A percentile compares a stretch with the other conserved stretches of the same genome.
Evolutionary conservation across 1,139 yeast genomes (phyloP).

Genomic region (Nakaseomyces glabratus): DNA sequence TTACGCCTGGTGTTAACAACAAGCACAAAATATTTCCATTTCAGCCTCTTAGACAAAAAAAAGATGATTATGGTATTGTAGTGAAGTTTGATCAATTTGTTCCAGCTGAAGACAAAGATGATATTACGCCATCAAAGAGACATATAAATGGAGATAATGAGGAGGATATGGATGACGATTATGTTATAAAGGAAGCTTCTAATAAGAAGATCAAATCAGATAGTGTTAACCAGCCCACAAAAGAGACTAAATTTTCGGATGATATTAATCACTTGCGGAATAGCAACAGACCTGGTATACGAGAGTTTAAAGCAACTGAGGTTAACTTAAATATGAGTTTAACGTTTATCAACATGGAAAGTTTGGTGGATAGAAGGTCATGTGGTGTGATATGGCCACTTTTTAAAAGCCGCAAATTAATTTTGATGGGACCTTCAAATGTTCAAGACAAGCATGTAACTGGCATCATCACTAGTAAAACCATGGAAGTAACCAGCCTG

Average conservation of each 20-base stretch:
- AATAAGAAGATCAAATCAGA: constrained; percentile 14
- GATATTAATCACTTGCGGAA: constrained; percentile 50
- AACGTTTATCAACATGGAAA: constrained; percentile 73
- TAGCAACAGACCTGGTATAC: constrained; percentile 40
- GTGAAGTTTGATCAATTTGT: constrained; percentile 48
- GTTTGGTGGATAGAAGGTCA: constrained; percentile 78
- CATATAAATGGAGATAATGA: constrained; percentile 10
- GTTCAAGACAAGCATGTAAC: constrained; percentile 19
- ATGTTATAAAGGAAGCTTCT: constrained; percentile 18
- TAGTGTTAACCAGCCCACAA: constrained; percentile 15
- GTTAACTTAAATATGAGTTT: constrained; percentile 59
- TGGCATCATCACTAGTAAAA: constrained; percentile 22
- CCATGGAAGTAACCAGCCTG: constrained; percentile 32
- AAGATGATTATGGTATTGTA: constrained; percentile 81
- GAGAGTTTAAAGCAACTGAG: constrained; percentile 33
- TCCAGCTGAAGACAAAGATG: constrained; percentile 44
- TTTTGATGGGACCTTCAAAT: constrained; percentile 44
- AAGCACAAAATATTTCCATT: constrained; percentile 77
- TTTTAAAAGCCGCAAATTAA: constrained; percentile 67
- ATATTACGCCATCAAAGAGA: constrained; percentile 13
- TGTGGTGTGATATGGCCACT: constrained; percentile 69
- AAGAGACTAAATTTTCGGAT: constrained; percentile 27
- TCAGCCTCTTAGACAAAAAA: constrained; percentile 45
- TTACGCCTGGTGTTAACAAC: constrained; percentile 47
- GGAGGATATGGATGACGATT: constrained; percentile 24